phyloP scores from a whole-genome alignment of 495 filamentous ascomycete genomes.

The Aspergillus kassunensis region DNA sequence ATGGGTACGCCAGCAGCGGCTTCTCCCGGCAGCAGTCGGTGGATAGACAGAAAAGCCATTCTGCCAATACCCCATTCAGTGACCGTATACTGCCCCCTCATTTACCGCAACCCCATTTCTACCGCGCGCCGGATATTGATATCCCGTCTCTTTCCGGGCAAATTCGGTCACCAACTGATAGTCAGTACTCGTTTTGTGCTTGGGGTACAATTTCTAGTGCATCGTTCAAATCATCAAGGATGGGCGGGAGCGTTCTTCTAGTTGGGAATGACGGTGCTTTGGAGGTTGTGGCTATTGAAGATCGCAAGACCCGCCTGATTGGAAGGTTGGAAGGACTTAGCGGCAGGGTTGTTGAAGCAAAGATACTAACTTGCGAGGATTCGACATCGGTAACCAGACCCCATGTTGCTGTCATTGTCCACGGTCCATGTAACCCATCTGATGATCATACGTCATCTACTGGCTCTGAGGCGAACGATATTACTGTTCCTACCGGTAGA shows the following conservation, averaged over 20 bases:
- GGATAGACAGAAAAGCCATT: slow-evolving; percentile 42
- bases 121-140: slow-evolving; percentile 54
- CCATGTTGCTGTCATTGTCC: slow-evolving; percentile 69
- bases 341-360: slow-evolving; percentile 77
- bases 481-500: slow-evolving; percentile 21
- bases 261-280: slow-evolving; percentile 72
- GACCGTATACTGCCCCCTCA: slow-evolving; percentile 71
- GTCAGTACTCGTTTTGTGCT: slow-evolving; percentile 70
- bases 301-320: slow-evolving; percentile 59
- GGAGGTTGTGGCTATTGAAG: slow-evolving; percentile 66
- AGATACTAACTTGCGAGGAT: slow-evolving; percentile 57
- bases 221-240: slow-evolving; percentile 41
- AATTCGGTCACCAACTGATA: slow-evolving; percentile 40
- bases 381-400: slow-evolving; percentile 46
- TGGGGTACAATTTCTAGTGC: slow-evolving; percentile 64
- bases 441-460: slow-evolving; percentile 35
- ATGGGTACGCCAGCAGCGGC: slow-evolving; percentile 35
- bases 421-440: slow-evolving; percentile 58
- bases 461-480: slow-evolving; percentile 37
- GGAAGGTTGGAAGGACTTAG: slow-evolving; percentile 69
- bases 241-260: slow-evolving; percentile 64
- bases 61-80: slow-evolving; percentile 39
- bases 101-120: slow-evolving; percentile 73
- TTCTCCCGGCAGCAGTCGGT: slow-evolving; percentile 38
- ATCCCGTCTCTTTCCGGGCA: slow-evolving; percentile 29